These are phyloP conservation scores for Schoenoplectus tabernaemontani DNA, from an alignment of 202 grass and related monocot species.

Conservation along the genomic window DNA sequence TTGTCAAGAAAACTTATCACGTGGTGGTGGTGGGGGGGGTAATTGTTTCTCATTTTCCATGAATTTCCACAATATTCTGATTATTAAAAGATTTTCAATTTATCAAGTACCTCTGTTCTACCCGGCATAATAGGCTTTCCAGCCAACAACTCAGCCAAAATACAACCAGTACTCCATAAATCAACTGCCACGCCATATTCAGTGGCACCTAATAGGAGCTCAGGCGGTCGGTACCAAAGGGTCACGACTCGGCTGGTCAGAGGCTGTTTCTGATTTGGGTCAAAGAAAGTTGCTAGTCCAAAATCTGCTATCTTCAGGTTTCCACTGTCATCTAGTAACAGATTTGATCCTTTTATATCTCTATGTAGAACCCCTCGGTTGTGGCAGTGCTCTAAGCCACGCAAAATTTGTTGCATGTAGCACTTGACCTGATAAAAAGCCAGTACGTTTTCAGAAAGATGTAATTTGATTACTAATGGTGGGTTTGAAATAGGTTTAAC, in stretches of 20 bases:
- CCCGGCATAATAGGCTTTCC: constrained; percentile 50
- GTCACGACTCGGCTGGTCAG: constrained; percentile 45
- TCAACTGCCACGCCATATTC: constrained; percentile 40
- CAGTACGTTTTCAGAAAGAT: not conserved
- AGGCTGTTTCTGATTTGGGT: constrained; percentile 29
- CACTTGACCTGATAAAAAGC: constrained; percentile 41
- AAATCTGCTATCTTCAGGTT: constrained; percentile 43
- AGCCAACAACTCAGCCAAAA: constrained; percentile 39
- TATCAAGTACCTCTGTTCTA: constrained; percentile 37
- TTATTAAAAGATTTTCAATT: constrained; percentile 2
- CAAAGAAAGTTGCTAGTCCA: constrained; percentile 42
- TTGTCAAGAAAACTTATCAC: not conserved
- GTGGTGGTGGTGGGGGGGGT: no score
- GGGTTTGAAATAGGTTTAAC: not conserved
- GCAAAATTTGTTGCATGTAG: constrained; percentile 38
- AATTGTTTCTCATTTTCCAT: not conserved
- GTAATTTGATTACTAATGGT: not conserved
- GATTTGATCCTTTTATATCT: constrained; percentile 51
- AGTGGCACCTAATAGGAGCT: constrained; percentile 40
- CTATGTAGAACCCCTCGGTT: constrained; percentile 34
- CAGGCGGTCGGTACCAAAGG: constrained; percentile 45
- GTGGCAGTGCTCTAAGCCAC: constrained; percentile 39
- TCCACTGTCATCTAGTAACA: constrained; percentile 34
- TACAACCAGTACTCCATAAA: constrained; percentile 51
- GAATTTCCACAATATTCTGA: not conserved